Evolutionary conservation across 768 basidiomycete species (phyloP).

Genomic region (Tephrocybe sp.): DNA sequence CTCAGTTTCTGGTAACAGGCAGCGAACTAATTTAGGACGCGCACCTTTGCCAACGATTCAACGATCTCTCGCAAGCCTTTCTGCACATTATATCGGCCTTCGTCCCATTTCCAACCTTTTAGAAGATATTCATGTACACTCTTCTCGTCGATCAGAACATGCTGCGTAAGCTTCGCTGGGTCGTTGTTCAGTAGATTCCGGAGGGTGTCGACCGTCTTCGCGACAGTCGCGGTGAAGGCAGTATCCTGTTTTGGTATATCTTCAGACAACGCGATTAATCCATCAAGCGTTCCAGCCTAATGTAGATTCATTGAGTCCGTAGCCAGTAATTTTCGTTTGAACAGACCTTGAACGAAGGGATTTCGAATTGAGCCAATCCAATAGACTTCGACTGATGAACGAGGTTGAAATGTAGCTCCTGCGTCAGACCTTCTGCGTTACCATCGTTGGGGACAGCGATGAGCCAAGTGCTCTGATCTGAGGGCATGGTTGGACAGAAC

Average conservation of each 20-base stretch:
- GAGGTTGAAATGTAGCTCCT: conserved; percentile 66
- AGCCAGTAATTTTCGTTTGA: neutral
- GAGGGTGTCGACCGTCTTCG: conserved; percentile 92
- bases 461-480: conserved; percentile 95
- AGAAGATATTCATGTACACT: conserved; percentile 78
- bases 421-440: conserved; percentile 72
- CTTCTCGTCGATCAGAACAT: conserved; percentile 77
- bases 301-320: conserved; percentile 9
- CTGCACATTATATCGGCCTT: conserved; percentile 84
- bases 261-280: conserved; percentile 86
- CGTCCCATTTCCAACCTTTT: conserved; percentile 90
- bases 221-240: conserved; percentile 83
- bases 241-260: conserved; percentile 89
- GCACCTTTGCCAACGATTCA: conserved; percentile 82
- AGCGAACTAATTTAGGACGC: conserved; percentile 10
- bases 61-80: conserved; percentile 80
- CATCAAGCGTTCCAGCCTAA: conserved; percentile 92
- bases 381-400: conserved; percentile 52
- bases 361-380: conserved; percentile 60
- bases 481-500: conserved; percentile 63
- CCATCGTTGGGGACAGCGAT: conserved; percentile 84
- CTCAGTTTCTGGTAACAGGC: conserved; percentile 8
- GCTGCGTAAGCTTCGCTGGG: conserved; percentile 67
- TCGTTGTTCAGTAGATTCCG: conserved; percentile 90
- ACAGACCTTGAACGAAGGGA: conserved; percentile 89